phyloP scores from a whole-genome alignment of 2,329 filamentous ascomycete genomes.

The Beauveria sp. region DNA sequence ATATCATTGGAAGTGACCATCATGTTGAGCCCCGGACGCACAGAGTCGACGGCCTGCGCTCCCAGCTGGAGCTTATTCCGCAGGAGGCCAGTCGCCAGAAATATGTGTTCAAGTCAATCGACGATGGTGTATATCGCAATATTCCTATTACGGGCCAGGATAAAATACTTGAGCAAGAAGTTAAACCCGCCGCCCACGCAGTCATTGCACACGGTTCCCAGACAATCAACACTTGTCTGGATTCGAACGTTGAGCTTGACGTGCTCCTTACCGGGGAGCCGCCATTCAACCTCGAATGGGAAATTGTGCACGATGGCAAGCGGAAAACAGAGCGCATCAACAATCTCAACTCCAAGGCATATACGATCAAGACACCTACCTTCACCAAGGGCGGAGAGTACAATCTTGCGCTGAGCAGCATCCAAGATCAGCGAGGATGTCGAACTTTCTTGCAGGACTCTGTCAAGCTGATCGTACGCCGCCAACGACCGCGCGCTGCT shows the following conservation, averaged over 20 bases:
- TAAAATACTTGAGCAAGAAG: constrained; percentile 72
- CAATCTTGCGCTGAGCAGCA: constrained; percentile 72
- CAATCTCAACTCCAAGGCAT: constrained; percentile 53
- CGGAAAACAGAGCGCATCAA: constrained; percentile 60
- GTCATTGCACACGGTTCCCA: constrained; percentile 51
- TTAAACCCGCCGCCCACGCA: constrained; percentile 86
- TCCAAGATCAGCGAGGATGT: constrained; percentile 81
- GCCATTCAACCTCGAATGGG: constrained; percentile 87
- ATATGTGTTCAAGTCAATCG: constrained; percentile 75
- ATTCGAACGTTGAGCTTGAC: constrained; percentile 68
- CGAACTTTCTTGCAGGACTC: constrained; percentile 80
- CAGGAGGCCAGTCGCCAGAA: constrained; percentile 74
- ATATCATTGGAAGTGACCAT: constrained; percentile 53
- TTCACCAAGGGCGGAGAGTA: constrained; percentile 83
- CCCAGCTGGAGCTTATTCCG: constrained; percentile 80
- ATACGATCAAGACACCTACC: constrained; percentile 67
- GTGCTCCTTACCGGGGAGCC: constrained; percentile 72
- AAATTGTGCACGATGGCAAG: constrained; percentile 83
- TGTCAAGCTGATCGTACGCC: constrained; percentile 75
- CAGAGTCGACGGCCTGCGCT: constrained; percentile 61
- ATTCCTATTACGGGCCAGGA: constrained; percentile 54
- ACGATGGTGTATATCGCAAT: constrained; percentile 72
- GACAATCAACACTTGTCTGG: constrained; percentile 67
- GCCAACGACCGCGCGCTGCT: constrained; percentile 76
- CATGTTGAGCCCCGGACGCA: constrained; percentile 47